These are phyloP conservation scores for Rhodotorula babjevae DNA, from an alignment of 768 basidiomycete species.

Conservation along the genomic window DNA sequence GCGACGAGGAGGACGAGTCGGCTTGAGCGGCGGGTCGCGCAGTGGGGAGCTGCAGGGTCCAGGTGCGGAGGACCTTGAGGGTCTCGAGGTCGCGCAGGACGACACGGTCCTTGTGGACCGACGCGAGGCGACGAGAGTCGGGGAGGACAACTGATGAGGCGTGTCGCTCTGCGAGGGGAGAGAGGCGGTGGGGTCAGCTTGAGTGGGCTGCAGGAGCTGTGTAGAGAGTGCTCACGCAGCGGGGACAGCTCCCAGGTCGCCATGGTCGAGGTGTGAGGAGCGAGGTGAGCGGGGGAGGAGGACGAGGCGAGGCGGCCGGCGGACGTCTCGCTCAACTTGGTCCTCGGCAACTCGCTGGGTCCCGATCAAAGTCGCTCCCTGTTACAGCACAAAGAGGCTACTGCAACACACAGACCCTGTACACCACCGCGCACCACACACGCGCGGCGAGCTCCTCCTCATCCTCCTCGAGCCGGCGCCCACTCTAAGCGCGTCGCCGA, in stretches of 20 bases:
- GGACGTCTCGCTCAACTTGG: neutral
- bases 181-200: neutral
- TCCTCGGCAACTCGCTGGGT: no score
- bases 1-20: neutral
- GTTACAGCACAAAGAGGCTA: no score
- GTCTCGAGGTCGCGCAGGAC: conserved; percentile 24
- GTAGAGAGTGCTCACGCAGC: conserved; percentile 3
- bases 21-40: neutral
- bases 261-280: neutral
- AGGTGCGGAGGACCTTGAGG: conserved; percentile 36
- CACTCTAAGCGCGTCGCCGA: no score
- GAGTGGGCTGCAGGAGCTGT: neutral
- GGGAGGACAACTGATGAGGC: conserved; percentile 1
- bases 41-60: conserved; percentile 14
- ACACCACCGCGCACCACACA: neutral
- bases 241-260: conserved; percentile 29
- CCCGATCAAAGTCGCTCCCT: no score
- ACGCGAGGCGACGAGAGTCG: conserved; percentile 1
- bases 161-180: conserved; percentile 32
- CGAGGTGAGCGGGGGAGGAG: no score
- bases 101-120: conserved; percentile 18
- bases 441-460: no score
- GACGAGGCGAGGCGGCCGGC: no score
- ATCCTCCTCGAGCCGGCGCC: no score
- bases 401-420: no score